Percentiles rank a stretch among this genome's conserved stretches.
phyloP scores from a whole-genome alignment of 2,329 filamentous ascomycete genomes.

The Paraphaeosphaeria sporulosa region DNA sequence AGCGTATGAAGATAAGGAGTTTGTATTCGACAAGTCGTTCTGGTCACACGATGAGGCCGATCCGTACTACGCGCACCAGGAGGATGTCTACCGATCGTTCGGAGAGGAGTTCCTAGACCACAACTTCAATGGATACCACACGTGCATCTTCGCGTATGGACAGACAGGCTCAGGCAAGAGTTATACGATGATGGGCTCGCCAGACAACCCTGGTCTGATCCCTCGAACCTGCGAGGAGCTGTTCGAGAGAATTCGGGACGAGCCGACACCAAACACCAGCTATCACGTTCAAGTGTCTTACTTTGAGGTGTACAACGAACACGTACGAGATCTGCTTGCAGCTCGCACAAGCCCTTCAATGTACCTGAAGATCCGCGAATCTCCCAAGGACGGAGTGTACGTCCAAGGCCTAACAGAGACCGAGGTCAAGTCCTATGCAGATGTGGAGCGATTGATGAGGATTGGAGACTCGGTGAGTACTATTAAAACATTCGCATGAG shows the following conservation, averaged over 20 bases:
- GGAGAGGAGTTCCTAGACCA: conserved; percentile 98
- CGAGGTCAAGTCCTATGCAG: conserved; percentile 83
- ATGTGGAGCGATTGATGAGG: conserved; percentile 91
- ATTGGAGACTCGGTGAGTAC: conserved; percentile 71
- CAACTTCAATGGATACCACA: conserved; percentile 99
- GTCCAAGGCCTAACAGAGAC: conserved; percentile 96
- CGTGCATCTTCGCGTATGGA: conserved; percentile 98
- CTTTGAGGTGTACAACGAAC: conserved; percentile 99
- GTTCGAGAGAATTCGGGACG: conserved; percentile 88
- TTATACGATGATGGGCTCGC: conserved; percentile 95
- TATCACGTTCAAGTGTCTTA: conserved; percentile 98
- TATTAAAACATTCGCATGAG: too few relatives aligned
- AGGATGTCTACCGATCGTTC: conserved; percentile 91
- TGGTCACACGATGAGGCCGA: conserved; percentile 88
- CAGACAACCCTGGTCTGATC: conserved; percentile 87
- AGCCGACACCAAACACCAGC: conserved; percentile 87
- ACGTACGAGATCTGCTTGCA: conserved; percentile 91
- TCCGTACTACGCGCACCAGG: conserved; percentile 87
- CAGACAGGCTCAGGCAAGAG: conserved; percentile 98
- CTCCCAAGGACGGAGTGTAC: conserved; percentile 92
- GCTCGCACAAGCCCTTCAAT: conserved; percentile 81
- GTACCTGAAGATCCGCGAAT: conserved; percentile 97
- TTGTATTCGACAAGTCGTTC: conserved; percentile 97
- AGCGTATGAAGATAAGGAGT: conserved; percentile 83
- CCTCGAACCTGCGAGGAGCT: conserved; percentile 95